Percentiles rank a stretch among this genome's conserved stretches.
Evolutionary conservation across 1,139 yeast species (phyloP).

Genomic region (Scheffersomyces quercinus): DNA sequence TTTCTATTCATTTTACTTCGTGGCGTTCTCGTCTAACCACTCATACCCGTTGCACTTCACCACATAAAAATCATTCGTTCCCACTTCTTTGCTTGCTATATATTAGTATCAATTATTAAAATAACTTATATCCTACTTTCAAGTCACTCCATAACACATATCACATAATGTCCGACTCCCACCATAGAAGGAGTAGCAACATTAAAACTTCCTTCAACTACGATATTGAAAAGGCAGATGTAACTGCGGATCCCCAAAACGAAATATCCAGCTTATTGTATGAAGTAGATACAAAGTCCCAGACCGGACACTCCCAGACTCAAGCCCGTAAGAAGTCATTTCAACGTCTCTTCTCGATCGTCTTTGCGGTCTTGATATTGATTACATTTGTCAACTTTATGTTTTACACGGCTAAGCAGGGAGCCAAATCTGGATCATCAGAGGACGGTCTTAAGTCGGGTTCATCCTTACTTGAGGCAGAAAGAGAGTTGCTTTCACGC

Average conservation of each 20-base stretch:
- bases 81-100: too few species aligned
- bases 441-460: not conserved
- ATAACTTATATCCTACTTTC: too few species aligned
- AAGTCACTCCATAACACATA: too few species aligned
- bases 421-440: not conserved
- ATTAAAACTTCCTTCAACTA: conserved; percentile 15
- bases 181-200: conserved; percentile 9
- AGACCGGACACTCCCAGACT: conserved; percentile 5
- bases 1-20: too few species aligned
- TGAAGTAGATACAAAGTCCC: conserved; percentile 5
- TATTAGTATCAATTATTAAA: too few species aligned
- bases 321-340: not conserved
- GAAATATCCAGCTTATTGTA: not conserved
- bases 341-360: not conserved
- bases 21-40: too few species aligned
- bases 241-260: not conserved
- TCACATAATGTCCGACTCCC: conserved; percentile 7
- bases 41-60: too few species aligned
- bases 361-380: not conserved
- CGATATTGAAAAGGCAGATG: conserved; percentile 16
- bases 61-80: too few species aligned
- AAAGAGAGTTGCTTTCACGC: not conserved
- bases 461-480: not conserved
- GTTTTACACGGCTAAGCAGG: not conserved
- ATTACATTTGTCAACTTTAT: not conserved